Evolutionary conservation across 306 rosid genomes (phyloP), one percentile per base, ranked within the genome.

Genomic region (Adenanthera pavonina): DNA sequence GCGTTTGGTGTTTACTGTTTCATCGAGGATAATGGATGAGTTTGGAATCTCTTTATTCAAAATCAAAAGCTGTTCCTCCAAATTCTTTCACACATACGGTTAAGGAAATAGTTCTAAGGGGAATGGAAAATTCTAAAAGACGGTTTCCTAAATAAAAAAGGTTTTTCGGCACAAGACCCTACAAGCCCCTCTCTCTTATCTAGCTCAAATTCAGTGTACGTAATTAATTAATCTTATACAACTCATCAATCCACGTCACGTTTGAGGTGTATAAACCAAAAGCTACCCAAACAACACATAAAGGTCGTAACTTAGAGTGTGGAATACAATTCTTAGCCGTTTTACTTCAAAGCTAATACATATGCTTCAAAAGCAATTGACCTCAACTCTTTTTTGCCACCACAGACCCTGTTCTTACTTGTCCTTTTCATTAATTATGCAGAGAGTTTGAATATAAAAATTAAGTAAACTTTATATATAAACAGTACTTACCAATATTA

Each of bases 21-120:
- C 85, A 86, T 81, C 80, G 88, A 74, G 54, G 81, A 65, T 79
- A 79, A 79, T 84, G 87, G 80, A 82, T 87, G 91, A 89, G 87
- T 91, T 87, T 88, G 92, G 97, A 89, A 91, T 90, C 94, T 86
- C 92, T 87, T 91, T 93, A 76, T 69, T 46, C 84, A 83, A 87
- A 64, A 88, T 80, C 80, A 74, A 85, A 92, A 81, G 91, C 87
- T 79, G 82, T 77, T 70, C 77, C 75, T 56, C 80, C 30, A 64
- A 61, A 4, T 54, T 79, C 61, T 80, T 64, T 74, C 84, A 74
- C 81, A 57, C 54, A 81, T 48, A 79, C 81, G 89, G 88, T 79
- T 74, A 75, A 51, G 84, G 73, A 43, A 56, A 53, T 53, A 75
- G 48, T 69, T 89, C 60, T 43, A 53, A 49, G 84, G 66, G 56